phyloP scores from a whole-genome alignment of 192 early-diverging fungal genomes.

The Podila verticillata region DNA sequence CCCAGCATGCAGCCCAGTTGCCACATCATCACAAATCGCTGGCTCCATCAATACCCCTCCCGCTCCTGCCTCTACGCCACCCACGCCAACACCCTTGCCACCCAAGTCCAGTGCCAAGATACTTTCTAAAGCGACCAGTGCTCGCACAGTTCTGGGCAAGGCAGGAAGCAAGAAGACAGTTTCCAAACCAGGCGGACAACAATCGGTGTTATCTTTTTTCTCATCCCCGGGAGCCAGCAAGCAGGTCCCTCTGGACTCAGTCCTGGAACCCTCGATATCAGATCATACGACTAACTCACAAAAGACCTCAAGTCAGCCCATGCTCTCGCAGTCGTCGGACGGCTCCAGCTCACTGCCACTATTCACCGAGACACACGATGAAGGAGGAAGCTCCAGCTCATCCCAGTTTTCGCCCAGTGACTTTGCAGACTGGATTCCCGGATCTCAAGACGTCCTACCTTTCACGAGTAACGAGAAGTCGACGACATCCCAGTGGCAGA shows the following conservation, averaged over 20 bases:
- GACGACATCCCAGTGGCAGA: constrained; percentile 65
- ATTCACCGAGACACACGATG: too few species aligned
- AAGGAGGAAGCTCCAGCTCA: neutral
- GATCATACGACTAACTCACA: neutral
- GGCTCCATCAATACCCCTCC: neutral
- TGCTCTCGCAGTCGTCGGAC: neutral
- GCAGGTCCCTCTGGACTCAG: neutral
- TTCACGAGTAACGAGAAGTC: constrained; percentile 29
- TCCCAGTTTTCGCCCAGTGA: constrained; percentile 31
- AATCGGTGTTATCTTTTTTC: constrained; percentile 32
- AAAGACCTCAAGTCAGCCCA: neutral
- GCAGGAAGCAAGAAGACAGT: constrained; percentile 6
- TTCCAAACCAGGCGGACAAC: constrained; percentile 8
- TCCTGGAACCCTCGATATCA: too few species aligned
- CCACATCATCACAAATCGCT: neutral
- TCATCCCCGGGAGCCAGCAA: constrained; percentile 9
- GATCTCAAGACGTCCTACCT: constrained; percentile 24
- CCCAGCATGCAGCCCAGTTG: neutral
- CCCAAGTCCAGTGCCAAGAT: neutral
- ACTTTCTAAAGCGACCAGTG: neutral
- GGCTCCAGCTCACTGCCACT: neutral
- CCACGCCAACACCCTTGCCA: neutral
- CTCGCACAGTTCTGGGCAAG: neutral
- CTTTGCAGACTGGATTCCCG: constrained; percentile 47
- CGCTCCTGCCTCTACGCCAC: neutral